A percentile compares a stretch with the other conserved stretches of the same genome.
Evolutionary conservation across 1,284 basidiomycete species (phyloP).

Genomic region (Ceratobasidium theobromae): DNA sequence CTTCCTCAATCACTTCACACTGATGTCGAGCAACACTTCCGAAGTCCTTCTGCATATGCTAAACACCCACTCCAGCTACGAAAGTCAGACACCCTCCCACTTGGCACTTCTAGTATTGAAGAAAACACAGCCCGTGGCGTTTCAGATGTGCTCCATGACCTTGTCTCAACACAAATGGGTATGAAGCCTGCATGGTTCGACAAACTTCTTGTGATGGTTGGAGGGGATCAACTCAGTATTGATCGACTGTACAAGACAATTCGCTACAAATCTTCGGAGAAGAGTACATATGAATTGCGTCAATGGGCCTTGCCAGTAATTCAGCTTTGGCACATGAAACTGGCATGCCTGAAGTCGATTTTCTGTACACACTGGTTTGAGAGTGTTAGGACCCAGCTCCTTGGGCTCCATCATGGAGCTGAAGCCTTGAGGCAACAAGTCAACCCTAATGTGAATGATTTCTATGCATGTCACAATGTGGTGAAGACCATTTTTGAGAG

Average conservation of each 20-base stretch:
- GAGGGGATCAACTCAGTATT: conserved; percentile 46
- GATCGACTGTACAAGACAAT: conserved; percentile 43
- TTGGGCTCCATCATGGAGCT: conserved; percentile 39
- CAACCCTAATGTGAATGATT: conserved; percentile 43
- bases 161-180: not conserved
- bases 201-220: conserved; percentile 37
- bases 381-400: conserved; percentile 37
- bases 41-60: not conserved
- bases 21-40: not conserved
- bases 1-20: not conserved
- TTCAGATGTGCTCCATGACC: not conserved
- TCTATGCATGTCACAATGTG: conserved; percentile 39
- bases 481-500: conserved; percentile 39
- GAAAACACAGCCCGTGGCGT: not conserved
- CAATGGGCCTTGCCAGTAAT: conserved; percentile 38
- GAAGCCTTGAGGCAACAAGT: conserved; percentile 38
- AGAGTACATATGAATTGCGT: conserved; percentile 37
- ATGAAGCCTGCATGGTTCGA: not conserved
- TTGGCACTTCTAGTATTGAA: conserved; percentile 6
- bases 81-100: not conserved
- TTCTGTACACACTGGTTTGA: conserved; percentile 39
- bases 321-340: conserved; percentile 40
- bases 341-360: conserved; percentile 39
- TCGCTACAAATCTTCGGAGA: conserved; percentile 40
- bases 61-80: not conserved